phyloP scores from a whole-genome alignment of 345 rosid genomes.

The Brassica juncea region DNA sequence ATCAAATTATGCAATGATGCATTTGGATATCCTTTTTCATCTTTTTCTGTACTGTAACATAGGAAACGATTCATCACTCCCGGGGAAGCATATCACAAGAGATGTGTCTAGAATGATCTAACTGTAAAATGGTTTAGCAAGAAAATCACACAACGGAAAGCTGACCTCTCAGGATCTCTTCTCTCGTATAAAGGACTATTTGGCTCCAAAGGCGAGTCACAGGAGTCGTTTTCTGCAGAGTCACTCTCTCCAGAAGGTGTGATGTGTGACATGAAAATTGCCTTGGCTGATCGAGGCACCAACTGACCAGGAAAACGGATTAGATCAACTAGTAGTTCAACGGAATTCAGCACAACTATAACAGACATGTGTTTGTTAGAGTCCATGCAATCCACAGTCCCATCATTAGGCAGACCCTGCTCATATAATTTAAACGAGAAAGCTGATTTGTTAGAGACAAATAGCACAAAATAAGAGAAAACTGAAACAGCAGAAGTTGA shows the following conservation, averaged over 20 bases:
- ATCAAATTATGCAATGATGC: slow-evolving; percentile 63
- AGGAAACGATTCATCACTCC: slow-evolving; percentile 29
- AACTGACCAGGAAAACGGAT: slow-evolving; percentile 95
- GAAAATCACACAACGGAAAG: slow-evolving; percentile 24
- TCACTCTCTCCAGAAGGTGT: slow-evolving; percentile 96
- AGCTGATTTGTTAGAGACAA: not conserved
- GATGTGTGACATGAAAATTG: slow-evolving; percentile 85
- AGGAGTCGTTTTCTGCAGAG: slow-evolving; percentile 97
- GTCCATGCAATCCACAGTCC: slow-evolving; percentile 74
- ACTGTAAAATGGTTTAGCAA: slow-evolving; percentile 23
- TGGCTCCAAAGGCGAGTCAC: slow-evolving; percentile 98
- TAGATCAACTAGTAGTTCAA: slow-evolving; percentile 88
- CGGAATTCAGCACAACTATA: slow-evolving; percentile 75
- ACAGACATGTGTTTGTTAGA: slow-evolving; percentile 93
- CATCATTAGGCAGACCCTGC: slow-evolving; percentile 96
- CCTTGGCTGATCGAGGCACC: slow-evolving; percentile 82
- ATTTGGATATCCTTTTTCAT: slow-evolving; percentile 71
- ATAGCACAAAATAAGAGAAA: not conserved
- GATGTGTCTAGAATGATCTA: not conserved
- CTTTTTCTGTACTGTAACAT: slow-evolving; percentile 75
- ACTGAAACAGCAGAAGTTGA: slow-evolving; percentile 15
- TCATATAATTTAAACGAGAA: slow-evolving; percentile 13
- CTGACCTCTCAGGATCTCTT: slow-evolving; percentile 76
- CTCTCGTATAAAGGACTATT: slow-evolving; percentile 94
- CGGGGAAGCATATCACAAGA: slow-evolving; percentile 23